A percentile compares a stretch with the other conserved stretches of the same genome.
Conservation (phyloP, 345 rosid species). For the Xanthoceras sorbifolium region DNA sequence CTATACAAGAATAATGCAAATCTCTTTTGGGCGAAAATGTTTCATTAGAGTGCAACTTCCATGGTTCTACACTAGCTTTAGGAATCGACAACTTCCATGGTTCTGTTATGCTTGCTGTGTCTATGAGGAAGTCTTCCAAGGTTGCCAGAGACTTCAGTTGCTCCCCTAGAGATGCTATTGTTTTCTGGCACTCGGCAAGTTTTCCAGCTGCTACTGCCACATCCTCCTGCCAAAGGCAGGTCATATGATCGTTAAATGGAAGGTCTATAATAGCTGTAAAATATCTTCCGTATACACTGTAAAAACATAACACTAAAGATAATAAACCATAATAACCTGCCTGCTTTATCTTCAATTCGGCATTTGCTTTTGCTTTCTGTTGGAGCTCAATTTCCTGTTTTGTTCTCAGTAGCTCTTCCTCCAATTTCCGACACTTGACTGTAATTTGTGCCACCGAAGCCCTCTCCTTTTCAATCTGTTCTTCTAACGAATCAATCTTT, state of each 20-base stretch:
- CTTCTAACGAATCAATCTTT: constrained; percentile 56
- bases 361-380: constrained; percentile 35
- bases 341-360: constrained; percentile 79
- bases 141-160: constrained; percentile 93
- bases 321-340: constrained; percentile 26
- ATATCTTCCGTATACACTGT: background rate
- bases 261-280: background rate
- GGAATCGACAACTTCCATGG: constrained; percentile 30
- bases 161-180: constrained; percentile 82
- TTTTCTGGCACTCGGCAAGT: constrained; percentile 89
- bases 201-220: constrained; percentile 76
- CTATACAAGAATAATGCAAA: constrained; percentile 30
- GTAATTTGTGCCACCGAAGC: constrained; percentile 44
- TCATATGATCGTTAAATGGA: constrained; percentile 5
- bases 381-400: constrained; percentile 49
- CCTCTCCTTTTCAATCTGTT: constrained; percentile 61
- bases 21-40: constrained; percentile 47
- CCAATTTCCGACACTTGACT: constrained; percentile 59
- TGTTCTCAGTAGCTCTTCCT: constrained; percentile 63
- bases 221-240: constrained; percentile 64
- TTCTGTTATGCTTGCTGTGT: constrained; percentile 60
- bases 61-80: constrained; percentile 41
- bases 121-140: constrained; percentile 86
- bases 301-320: background rate
- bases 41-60: constrained; percentile 60